Conservation (phyloP, 2,329 filamentous ascomycete genomes). For the Podosphaera aphanis region DNA sequence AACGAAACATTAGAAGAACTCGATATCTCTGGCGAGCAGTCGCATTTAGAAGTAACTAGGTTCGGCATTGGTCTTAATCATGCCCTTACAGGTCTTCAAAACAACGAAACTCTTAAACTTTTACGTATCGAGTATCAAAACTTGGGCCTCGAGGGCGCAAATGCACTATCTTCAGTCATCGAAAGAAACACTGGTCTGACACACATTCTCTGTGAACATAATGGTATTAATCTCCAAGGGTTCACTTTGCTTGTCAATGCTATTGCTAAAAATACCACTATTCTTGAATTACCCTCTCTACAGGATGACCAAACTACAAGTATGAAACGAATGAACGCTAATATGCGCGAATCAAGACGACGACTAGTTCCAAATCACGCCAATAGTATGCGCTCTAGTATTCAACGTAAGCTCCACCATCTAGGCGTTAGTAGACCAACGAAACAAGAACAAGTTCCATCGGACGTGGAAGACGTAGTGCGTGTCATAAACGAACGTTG, state of each 20-base stretch:
- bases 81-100: constrained; percentile 38
- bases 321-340: constrained; percentile 25
- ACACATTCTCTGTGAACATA: constrained; percentile 48
- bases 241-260: constrained; percentile 47
- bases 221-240: constrained; percentile 46
- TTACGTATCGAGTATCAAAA: constrained; percentile 45
- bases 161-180: constrained; percentile 43
- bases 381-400: constrained; percentile 9
- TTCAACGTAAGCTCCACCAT: constrained; percentile 12
- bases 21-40: constrained; percentile 48
- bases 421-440: constrained; percentile 11
- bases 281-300: constrained; percentile 40
- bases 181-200: constrained; percentile 37
- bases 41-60: constrained; percentile 44
- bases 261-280: constrained; percentile 37
- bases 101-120: constrained; percentile 35
- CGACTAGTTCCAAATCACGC: constrained; percentile 6
- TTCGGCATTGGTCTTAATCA: constrained; percentile 46
- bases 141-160: constrained; percentile 44
- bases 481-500: constrained; percentile 12
- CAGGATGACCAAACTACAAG: constrained; percentile 34
- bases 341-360: constrained; percentile 10
- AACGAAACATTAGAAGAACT: constrained; percentile 43
- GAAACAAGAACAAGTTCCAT: constrained; percentile 12
- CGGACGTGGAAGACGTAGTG: constrained; percentile 15